phyloP scores from a whole-genome alignment of 164 flowering plant genomes.

The Sextonia rubra region DNA sequence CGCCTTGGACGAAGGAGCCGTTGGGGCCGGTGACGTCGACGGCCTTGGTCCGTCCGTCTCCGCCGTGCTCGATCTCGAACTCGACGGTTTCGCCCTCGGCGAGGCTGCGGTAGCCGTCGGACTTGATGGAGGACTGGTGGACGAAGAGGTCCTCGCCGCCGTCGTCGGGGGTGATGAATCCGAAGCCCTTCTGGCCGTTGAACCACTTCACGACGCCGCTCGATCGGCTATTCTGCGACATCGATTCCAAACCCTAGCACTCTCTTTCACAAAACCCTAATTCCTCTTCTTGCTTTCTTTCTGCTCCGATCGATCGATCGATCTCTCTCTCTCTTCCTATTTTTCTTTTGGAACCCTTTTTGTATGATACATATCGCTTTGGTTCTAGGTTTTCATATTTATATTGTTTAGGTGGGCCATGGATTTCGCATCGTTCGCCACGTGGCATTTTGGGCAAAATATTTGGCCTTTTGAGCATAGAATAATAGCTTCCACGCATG shows the following conservation, averaged over 20 bases:
- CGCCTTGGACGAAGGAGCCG: slow-evolving; percentile 51
- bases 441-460: no score
- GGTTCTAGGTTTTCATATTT: no score
- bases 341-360: no score
- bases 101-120: slow-evolving; percentile 80
- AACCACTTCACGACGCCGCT: slow-evolving; percentile 87
- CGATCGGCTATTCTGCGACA: slow-evolving; percentile 28
- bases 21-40: slow-evolving; percentile 81
- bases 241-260: no score
- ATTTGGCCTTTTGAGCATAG: no score
- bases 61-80: slow-evolving; percentile 48
- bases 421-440: no score
- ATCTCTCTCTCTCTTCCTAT: no score
- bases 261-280: slow-evolving; percentile 18
- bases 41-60: slow-evolving; percentile 74
- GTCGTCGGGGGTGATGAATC: slow-evolving; percentile 86
- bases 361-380: no score
- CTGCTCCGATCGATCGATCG: not conserved
- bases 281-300: not conserved
- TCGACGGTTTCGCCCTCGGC: slow-evolving; percentile 76
- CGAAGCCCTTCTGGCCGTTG: slow-evolving; percentile 70
- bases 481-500: no score
- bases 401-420: no score
- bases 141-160: slow-evolving; percentile 92
- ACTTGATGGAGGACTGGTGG: slow-evolving; percentile 74